phyloP scores from a whole-genome alignment of 495 filamentous ascomycete genomes.

The Penicillium subrubescens region DNA sequence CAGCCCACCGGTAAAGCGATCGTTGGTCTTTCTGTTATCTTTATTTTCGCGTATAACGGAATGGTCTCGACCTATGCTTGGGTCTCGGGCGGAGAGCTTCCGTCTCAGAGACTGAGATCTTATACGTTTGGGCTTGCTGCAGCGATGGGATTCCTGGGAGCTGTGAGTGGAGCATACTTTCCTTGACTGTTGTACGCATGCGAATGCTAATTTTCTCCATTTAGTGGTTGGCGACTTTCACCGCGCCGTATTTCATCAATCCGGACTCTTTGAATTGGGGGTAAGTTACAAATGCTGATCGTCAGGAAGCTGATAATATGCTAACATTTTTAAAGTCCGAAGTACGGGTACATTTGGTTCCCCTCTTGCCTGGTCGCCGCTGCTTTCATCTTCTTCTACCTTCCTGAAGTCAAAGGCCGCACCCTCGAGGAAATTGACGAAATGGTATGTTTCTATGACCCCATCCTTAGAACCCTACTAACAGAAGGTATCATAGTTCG shows the following conservation, averaged over 20 bases:
- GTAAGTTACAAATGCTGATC: background rate
- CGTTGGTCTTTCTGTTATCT: slow-evolving; percentile 56
- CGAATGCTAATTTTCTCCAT: background rate
- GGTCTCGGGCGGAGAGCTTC: slow-evolving; percentile 59
- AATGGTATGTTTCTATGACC: slow-evolving; percentile 10
- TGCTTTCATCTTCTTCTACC: slow-evolving; percentile 46
- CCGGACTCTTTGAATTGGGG: slow-evolving; percentile 56
- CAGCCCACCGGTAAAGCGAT: slow-evolving; percentile 47
- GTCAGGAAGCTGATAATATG: background rate
- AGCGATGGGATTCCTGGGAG: slow-evolving; percentile 47
- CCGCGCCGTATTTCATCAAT: slow-evolving; percentile 66
- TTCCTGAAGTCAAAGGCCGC: slow-evolving; percentile 54
- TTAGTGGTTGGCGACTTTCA: slow-evolving; percentile 62
- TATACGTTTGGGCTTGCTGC: slow-evolving; percentile 55
- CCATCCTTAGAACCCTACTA: background rate
- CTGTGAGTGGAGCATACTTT: slow-evolving; percentile 12
- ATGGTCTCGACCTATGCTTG: slow-evolving; percentile 53
- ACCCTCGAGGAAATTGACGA: slow-evolving; percentile 39
- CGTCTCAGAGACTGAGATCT: slow-evolving; percentile 52
- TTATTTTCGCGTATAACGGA: slow-evolving; percentile 58
- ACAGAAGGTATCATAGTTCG: slow-evolving; percentile 10
- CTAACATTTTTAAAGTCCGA: slow-evolving; percentile 40
- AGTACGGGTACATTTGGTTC: slow-evolving; percentile 57
- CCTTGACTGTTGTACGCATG: background rate
- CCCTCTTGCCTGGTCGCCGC: slow-evolving; percentile 23